Base-by-base conservation (phyloP, 2,329 filamentous ascomycete species). In the Cordyceps javanica region DNA sequence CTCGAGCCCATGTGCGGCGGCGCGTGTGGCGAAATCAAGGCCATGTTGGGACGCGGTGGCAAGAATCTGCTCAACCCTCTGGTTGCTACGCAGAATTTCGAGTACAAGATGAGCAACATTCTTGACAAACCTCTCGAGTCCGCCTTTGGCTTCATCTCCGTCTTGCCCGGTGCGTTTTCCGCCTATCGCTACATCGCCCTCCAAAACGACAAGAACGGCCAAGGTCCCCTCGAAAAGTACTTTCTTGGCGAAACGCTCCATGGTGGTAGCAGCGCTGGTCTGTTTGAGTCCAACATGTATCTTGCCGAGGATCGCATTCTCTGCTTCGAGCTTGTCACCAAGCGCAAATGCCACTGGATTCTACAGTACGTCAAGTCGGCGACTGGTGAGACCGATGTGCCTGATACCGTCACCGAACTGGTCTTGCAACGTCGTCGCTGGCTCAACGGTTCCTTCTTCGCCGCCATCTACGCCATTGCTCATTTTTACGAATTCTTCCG, bases 31-130 rank as follows among this genome's bases (percentile, higher is more conserved):
- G 94, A 99, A 73, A 99, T 99, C 78, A 97, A 99, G 74, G 93
- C 93, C 63, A 97, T 97, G 92, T 79, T 97, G 75, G 88, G 87
- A 26, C 85, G 84, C 3, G 85, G 82, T 59, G 92, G 93, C 62
- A 93, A 89, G 73, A 91, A 95, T 66, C 82, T 99, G 36, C 71
- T 97, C 63, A 99, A 97, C 68, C 94, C 94, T 0, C 82, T 99
- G 5, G 90, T 99, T 23, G 94, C 94, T 2, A 92, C 92, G 1
- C 94, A 99, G 68, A 99, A 99, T 69, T 99, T 99, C 66, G 94
- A 99, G 77, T 99, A 99, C 82, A 99, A 99, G 81, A 96, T 99
- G 89, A 96, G 91, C 72, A 99, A 99, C 69, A 99, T 99, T 69
- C 82, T 99, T 45, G 94, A 99, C 72, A 99, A 99, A 76, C 94